Base-by-base conservation (phyloP, 345 rosid genomes). In the Chamaenerion angustifolium region DNA sequence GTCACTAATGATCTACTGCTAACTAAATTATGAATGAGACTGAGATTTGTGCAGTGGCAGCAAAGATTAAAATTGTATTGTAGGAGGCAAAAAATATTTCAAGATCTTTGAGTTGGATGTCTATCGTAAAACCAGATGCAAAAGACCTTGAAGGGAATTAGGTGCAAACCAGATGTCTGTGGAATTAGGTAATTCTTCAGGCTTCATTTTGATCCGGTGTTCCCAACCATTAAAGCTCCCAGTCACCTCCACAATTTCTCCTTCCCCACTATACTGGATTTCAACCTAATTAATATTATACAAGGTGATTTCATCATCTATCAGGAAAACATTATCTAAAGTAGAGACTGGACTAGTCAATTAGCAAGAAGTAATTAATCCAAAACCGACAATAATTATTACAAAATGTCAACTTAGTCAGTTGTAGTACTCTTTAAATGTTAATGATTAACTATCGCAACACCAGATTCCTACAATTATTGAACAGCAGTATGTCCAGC, bases 161-260 rank as follows among this genome's bases (percentile, higher is more conserved):
- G 43, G 13, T 40, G n/a, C n/a, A n/a, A n/a, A n/a, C n/a, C n/a
- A n/a, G n/a, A 64, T 49, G 46, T 75, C 75, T 13, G 10, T 23
- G 25, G 56, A 43, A 42, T 60, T 68, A 54, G 75, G 46, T 45
- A 68, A 81, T 61, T 79, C 63, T 63, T 73, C 64, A 59, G 76
- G 87, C 57, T 87, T 95, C 90, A 87, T 57, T 72, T 73, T 80
- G 56, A 92, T 76, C 35, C 59, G 68, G 52, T 79, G 85, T 66
- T 80, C 81, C 98, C 98, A 92, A 27, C 98, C 98, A 48, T 80
- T 92, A 68, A 92, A 92, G 70, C 96, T 80, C 46, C 98, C 98
- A 18, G 93, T 66, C 49, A 87, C 82, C 74, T 92, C 98, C 76
- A 87, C 96, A 53, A 66, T 76, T 51, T 82, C 79, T 65, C 93